Evolutionary conservation across 345 rosid genomes (phyloP).

Genomic region (Pistacia integerrima): DNA sequence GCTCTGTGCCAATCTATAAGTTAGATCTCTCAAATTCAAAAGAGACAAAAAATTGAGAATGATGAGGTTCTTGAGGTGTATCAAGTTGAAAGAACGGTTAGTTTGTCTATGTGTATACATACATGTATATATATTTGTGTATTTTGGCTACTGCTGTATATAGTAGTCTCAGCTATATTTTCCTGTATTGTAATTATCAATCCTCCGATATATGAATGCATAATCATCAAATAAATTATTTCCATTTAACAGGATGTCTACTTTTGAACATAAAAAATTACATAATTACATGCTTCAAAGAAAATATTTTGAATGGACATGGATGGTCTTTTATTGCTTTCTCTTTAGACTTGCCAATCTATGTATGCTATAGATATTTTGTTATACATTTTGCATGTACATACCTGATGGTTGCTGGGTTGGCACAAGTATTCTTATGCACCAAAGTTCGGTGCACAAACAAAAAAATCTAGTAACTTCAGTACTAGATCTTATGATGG

Average conservation of each 20-base stretch:
- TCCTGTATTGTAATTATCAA: neutral
- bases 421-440: neutral
- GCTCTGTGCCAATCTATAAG: neutral
- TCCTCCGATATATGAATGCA: neutral
- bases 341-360: neutral
- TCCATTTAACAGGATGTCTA: neutral
- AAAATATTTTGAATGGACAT: neutral
- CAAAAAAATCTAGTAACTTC: neutral
- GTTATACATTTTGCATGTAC: neutral
- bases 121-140: neutral
- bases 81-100: neutral
- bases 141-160: neutral
- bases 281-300: neutral
- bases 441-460: neutral
- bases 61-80: neutral
- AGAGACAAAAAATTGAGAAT: neutral
- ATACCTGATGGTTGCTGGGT: conserved; percentile 8
- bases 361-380: neutral
- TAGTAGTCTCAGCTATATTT: neutral
- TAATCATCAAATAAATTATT: neutral
- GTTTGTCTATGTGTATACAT: neutral
- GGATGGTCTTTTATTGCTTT: neutral
- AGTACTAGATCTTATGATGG: neutral
- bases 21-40: neutral
- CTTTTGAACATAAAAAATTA: neutral